Percentiles rank a stretch among this genome's conserved stretches.
These are phyloP conservation scores for Solanum tarijense DNA, from an alignment of 257 asterid genomes.

Conservation along the genomic window DNA sequence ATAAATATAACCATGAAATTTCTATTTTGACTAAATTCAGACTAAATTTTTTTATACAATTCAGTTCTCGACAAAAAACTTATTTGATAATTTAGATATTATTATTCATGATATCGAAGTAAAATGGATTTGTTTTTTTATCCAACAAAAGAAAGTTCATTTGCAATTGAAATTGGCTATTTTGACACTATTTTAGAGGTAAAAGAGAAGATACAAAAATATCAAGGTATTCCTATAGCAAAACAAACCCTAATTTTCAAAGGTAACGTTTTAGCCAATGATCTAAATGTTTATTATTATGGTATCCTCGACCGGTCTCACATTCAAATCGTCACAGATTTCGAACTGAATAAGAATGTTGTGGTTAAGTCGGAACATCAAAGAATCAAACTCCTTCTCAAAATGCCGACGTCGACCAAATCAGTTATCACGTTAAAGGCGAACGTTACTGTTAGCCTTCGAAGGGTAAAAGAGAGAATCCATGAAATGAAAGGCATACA, in stretches of 20 bases:
- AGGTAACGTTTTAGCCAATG: conserved; percentile 32
- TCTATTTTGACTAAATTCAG: background rate
- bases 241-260: conserved; percentile 46
- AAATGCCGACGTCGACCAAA: conserved; percentile 15
- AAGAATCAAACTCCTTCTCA: conserved; percentile 26
- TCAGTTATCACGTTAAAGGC: conserved; percentile 8
- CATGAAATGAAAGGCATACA: conserved; percentile 26
- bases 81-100: background rate
- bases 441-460: conserved; percentile 14
- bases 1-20: background rate
- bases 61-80: background rate
- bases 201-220: conserved; percentile 45
- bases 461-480: conserved; percentile 36
- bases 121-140: conserved; percentile 46
- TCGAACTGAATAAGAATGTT: background rate
- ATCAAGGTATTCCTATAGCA: conserved; percentile 32
- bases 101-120: background rate
- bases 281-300: conserved; percentile 38
- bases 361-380: background rate
- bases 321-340: conserved; percentile 20
- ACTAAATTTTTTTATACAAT: background rate
- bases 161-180: conserved; percentile 51
- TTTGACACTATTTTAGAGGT: conserved; percentile 52
- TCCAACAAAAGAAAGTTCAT: conserved; percentile 26
- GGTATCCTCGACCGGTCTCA: conserved; percentile 38